Conservation (phyloP, 495 filamentous ascomycete species). For the Penicillium turbatum region DNA sequence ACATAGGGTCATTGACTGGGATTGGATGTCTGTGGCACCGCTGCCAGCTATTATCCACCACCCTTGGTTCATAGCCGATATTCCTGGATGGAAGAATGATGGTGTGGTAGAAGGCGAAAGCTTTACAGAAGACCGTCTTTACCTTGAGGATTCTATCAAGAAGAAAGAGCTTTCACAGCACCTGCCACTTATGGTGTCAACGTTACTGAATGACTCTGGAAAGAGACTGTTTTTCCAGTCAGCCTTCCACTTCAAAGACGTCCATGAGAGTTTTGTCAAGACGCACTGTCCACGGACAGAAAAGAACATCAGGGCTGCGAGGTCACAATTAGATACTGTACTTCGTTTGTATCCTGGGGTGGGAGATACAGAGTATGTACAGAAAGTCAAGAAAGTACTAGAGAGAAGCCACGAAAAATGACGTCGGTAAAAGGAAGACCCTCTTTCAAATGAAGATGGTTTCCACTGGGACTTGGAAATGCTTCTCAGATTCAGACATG, state of each 20-base stretch:
- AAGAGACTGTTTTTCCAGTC: constrained; percentile 13
- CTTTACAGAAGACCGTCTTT: constrained; percentile 3
- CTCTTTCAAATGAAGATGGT: too few relatives aligned
- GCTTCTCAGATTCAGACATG: too few relatives aligned
- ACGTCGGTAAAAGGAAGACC: too few relatives aligned
- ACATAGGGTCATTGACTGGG: constrained; percentile 21
- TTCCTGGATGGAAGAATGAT: constrained; percentile 11
- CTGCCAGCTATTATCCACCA: constrained; percentile 12
- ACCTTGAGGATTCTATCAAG: constrained; percentile 2
- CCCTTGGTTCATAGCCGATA: constrained; percentile 15
- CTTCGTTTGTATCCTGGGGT: constrained; percentile 20
- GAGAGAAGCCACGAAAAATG: too few relatives aligned
- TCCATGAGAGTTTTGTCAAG: constrained; percentile 16
- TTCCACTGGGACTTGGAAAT: too few relatives aligned
- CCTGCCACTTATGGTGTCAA: not conserved
- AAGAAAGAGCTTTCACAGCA: not conserved
- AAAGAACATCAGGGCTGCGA: constrained; percentile 13
- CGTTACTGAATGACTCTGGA: constrained; percentile 1
- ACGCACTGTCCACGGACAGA: constrained; percentile 16
- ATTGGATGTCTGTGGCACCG: constrained; percentile 5
- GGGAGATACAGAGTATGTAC: not conserved
- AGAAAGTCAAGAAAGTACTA: too few relatives aligned
- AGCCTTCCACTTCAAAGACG: constrained; percentile 11
- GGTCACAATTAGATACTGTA: constrained; percentile 11
- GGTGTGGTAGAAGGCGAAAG: constrained; percentile 4